Percentiles rank a stretch among this genome's conserved stretches.
Conservation (phyloP, 306 rosid species). For the Aeschynomene evenia region DNA sequence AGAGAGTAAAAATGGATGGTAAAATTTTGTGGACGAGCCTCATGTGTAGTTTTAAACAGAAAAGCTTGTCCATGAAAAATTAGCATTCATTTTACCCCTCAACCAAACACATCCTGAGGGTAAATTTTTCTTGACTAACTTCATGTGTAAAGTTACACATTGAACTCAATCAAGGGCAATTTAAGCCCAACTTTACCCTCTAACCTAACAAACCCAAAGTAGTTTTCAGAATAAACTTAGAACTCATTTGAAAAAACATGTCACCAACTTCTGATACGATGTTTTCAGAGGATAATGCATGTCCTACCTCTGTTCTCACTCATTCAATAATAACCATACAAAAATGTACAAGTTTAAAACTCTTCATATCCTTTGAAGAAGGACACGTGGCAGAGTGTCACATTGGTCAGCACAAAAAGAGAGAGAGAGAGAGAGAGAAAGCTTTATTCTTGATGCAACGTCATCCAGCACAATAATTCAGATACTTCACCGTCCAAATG, state of each 20-base stretch:
- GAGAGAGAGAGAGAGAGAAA: not conserved
- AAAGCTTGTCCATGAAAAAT: no score
- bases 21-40: no score
- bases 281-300: constrained; percentile 8
- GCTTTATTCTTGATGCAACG: not conserved
- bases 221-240: not conserved
- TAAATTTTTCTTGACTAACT: no score
- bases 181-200: no score
- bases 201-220: no score
- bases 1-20: no score
- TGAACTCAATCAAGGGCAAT: no score
- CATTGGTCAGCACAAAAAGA: constrained; percentile 2
- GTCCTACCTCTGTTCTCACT: not conserved
- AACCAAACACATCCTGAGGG: no score
- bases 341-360: not conserved
- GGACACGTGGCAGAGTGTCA: not conserved
- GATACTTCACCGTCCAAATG: not conserved
- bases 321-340: not conserved
- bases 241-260: not conserved
- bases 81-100: no score
- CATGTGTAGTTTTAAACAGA: no score
- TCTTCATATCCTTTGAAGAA: not conserved
- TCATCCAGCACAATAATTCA: not conserved
- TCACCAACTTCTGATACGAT: constrained; percentile 1
- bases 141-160: no score